Base-by-base conservation (phyloP, 1,139 yeast genomes). In the Trichomonascaceae sp. region DNA sequence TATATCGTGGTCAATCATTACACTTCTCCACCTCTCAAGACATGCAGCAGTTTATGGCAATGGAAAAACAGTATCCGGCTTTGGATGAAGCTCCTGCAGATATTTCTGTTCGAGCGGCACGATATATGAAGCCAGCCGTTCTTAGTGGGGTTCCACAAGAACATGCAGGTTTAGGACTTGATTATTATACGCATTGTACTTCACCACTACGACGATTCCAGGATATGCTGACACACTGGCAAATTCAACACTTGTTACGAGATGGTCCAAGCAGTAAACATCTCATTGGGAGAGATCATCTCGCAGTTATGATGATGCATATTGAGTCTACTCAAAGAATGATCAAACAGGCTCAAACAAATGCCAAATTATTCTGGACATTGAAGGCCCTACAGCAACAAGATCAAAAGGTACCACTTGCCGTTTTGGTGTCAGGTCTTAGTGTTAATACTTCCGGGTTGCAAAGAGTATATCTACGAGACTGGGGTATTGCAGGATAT, bases 191-290 rank as follows among this genome's bases (percentile, higher is more conserved):
- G 7, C 87, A 89, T 43, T 84, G 87, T 2, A 90, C 99, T 0
- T 90, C 97, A 0, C 99, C 99, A 1, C 75, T 93, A 58, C 75
- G 99, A 69, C 74, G 99, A 60, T 86, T 81, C 62, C 84, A 85
- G n/a, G 99, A 93, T 68, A 71, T 90, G 63, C 67, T 90, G 6
- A 84, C 85, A 61, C 97, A 90, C 63, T 81, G 93, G 80, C 88
- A 84, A 61, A 54, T 83, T 2, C 84, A 82, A 55, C 68, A 78
- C 1, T 67, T 63, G 57, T 55, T 80, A n/a, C 49, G 53, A 5
- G 54, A 54, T 15, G 50, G 55, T 7, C 13, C 51, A 2, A 32
- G 39, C 8, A 45, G 32, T 22, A 24, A 43, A 10, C 22, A 43
- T 30, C 48, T 58, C 46, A 27, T 58, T 5, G 41, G 56, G n/a